A percentile compares a stretch with the other conserved stretches of the same genome.
phyloP scores from a whole-genome alignment of 768 basidiomycete species.

The Kwoniella bestiolae region DNA sequence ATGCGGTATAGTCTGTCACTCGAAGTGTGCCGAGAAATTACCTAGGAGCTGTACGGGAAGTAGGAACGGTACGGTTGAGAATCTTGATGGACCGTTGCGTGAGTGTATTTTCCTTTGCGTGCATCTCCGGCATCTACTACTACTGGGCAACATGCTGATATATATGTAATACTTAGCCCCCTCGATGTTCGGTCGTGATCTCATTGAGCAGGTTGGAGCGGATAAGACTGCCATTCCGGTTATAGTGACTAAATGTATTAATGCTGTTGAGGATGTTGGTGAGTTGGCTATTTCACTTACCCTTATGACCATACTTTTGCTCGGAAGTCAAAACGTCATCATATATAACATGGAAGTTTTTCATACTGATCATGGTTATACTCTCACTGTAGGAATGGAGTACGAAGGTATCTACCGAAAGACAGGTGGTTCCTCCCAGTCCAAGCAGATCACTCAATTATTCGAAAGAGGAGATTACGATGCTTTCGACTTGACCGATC shows the following conservation, averaged over 20 bases:
- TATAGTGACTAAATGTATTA: slow-evolving; percentile 94
- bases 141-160: not conserved
- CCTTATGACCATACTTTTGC: slow-evolving; percentile 1
- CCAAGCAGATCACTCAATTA: slow-evolving; percentile 88
- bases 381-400: slow-evolving; percentile 69
- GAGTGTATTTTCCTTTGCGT: slow-evolving; percentile 9
- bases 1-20: slow-evolving; percentile 84
- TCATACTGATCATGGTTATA: not conserved
- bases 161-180: slow-evolving; percentile 62
- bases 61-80: slow-evolving; percentile 37
- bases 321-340: no score
- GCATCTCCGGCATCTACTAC: not conserved
- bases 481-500: slow-evolving; percentile 83
- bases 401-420: slow-evolving; percentile 99
- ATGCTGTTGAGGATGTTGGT: slow-evolving; percentile 88
- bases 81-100: slow-evolving; percentile 53
- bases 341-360: no score
- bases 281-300: slow-evolving; percentile 55
- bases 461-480: slow-evolving; percentile 91
- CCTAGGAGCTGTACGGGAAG: slow-evolving; percentile 67
- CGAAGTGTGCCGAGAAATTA: slow-evolving; percentile 76
- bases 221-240: slow-evolving; percentile 67
- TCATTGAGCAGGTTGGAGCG: slow-evolving; percentile 73
- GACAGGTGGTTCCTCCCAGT: slow-evolving; percentile 88
- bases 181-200: slow-evolving; percentile 90